Evolutionary conservation across 768 basidiomycete genomes (phyloP), one percentile per base, ranked within the genome.

Genomic region (Amyloporia xantha): DNA sequence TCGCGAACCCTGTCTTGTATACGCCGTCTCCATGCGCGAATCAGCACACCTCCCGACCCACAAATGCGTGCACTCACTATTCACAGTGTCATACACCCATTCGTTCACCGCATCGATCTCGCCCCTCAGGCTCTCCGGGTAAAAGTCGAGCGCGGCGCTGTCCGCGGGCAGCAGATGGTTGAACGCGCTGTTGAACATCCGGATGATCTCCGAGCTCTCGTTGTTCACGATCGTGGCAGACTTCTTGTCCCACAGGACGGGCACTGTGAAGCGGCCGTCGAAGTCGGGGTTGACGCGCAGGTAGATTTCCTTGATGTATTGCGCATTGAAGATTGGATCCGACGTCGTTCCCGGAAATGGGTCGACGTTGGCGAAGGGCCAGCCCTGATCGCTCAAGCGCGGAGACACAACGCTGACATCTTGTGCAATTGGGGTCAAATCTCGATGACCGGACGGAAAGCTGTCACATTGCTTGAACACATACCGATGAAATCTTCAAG

Each of bases 241-340:
- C 65, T 94, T 89, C 71, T 83, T 94, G 69, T 98, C 95, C 90
- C 91, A 99, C 4, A 99, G 73, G 27, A 91, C 68, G 5, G 93
- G 93, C 6, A 92, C 89, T 1, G 91, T 92, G 72, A 91, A 91
- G 82, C 84, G 75, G 45, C 90, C 91, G 2, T 57, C 55, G 58
- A 91, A 96, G 48, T 81, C 59, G 5, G 84, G 82, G 55, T 90
- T 71, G 1, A 78, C 86, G 55, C 76, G 81, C 58, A 88, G 68
- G 62, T 99, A 99, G 33, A 96, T 71, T 52, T 98, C 94, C 57
- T 80, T 84, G 62, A 97, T 58, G 64, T 95, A 81, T 38, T 78
- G 58, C 1, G 82, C 70, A 7, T 77, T 67, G 66, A 84, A 79
- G 15, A 92, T 56, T 2, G 86, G 84, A 64, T 98, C 95, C 6